phyloP scores from a whole-genome alignment of 2,329 filamentous ascomycete species.

The Colletotrichum brevisporum region DNA sequence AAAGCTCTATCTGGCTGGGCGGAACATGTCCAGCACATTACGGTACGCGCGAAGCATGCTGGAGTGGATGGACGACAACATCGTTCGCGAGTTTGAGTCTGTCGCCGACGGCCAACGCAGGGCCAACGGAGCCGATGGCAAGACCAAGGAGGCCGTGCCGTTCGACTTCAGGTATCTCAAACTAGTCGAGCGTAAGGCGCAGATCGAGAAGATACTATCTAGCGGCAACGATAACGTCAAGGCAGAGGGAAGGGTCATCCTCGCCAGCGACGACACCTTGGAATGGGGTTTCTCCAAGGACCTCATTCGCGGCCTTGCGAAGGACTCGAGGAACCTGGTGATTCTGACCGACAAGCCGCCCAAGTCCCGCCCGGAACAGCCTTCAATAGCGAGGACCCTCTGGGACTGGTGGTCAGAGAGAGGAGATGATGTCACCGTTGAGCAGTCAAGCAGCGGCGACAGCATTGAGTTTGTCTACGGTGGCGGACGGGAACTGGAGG shows the following conservation, averaged over 20 bases:
- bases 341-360: slow-evolving; percentile 84
- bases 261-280: slow-evolving; percentile 90
- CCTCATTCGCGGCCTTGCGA: slow-evolving; percentile 79
- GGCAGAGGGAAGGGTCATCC: slow-evolving; percentile 78
- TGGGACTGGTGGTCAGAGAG: slow-evolving; percentile 85
- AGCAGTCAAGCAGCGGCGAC: slow-evolving; percentile 68
- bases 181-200: slow-evolving; percentile 84
- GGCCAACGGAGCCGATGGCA: slow-evolving; percentile 62
- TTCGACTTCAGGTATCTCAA: slow-evolving; percentile 93
- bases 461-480: slow-evolving; percentile 77
- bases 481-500: slow-evolving; percentile 72
- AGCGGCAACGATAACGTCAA: slow-evolving; percentile 58
- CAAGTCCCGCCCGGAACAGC: slow-evolving; percentile 57
- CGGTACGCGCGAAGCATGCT: slow-evolving; percentile 94
- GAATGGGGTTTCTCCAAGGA: slow-evolving; percentile 97
- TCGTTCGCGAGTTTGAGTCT: slow-evolving; percentile 91
- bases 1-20: slow-evolving; percentile 86
- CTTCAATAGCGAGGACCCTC: slow-evolving; percentile 79
- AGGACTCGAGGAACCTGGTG: slow-evolving; percentile 84
- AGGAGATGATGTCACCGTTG: slow-evolving; percentile 73
- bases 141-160: slow-evolving; percentile 74
- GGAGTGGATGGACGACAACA: slow-evolving; percentile 99
- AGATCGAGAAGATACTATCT: slow-evolving; percentile 79
- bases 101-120: slow-evolving; percentile 68
- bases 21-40: slow-evolving; percentile 89